These are phyloP conservation scores for Ephemerocybe angulata DNA, from an alignment of 768 basidiomycete genomes.

Conservation along the genomic window DNA sequence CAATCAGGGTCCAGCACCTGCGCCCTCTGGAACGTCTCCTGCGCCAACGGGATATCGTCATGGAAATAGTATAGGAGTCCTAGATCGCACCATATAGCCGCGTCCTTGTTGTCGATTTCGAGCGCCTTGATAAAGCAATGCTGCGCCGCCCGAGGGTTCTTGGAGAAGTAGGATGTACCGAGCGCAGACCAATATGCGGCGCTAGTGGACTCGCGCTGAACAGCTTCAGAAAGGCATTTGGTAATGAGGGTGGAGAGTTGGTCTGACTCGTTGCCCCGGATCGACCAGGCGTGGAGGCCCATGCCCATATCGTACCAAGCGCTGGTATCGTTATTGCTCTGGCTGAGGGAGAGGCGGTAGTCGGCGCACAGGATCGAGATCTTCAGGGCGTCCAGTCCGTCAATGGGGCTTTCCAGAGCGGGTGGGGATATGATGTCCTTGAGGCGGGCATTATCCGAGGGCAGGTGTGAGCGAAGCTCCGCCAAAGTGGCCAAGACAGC, in stretches of 20 bases:
- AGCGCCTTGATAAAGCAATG: slow-evolving; percentile 89
- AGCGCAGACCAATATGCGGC: slow-evolving; percentile 79
- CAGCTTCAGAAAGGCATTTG: slow-evolving; percentile 61
- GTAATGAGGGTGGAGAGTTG: slow-evolving; percentile 9
- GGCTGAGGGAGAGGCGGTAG: slow-evolving; percentile 4
- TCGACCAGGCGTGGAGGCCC: slow-evolving; percentile 50
- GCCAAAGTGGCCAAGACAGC: not conserved
- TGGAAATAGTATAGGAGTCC: slow-evolving; percentile 84
- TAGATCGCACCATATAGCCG: slow-evolving; percentile 78
- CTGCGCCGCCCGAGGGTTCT: slow-evolving; percentile 73
- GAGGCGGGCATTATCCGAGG: not conserved
- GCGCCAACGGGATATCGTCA: slow-evolving; percentile 76
- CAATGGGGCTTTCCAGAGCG: not conserved
- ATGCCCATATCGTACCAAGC: slow-evolving; percentile 75
- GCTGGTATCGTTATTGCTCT: slow-evolving; percentile 25
- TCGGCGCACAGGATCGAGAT: slow-evolving; percentile 4
- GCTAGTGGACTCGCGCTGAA: slow-evolving; percentile 70
- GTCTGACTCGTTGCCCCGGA: slow-evolving; percentile 19
- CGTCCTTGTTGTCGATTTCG: slow-evolving; percentile 83
- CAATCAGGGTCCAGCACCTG: slow-evolving; percentile 92
- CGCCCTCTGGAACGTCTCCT: slow-evolving; percentile 80
- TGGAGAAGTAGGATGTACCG: slow-evolving; percentile 66
- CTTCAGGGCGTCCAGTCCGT: not conserved
- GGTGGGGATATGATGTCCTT: not conserved
- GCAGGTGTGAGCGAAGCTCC: not conserved